A percentile compares a stretch with the other conserved stretches of the same genome.
Evolutionary conservation across 257 asterid species (phyloP).

Genomic region (Solanum lignicaule): DNA sequence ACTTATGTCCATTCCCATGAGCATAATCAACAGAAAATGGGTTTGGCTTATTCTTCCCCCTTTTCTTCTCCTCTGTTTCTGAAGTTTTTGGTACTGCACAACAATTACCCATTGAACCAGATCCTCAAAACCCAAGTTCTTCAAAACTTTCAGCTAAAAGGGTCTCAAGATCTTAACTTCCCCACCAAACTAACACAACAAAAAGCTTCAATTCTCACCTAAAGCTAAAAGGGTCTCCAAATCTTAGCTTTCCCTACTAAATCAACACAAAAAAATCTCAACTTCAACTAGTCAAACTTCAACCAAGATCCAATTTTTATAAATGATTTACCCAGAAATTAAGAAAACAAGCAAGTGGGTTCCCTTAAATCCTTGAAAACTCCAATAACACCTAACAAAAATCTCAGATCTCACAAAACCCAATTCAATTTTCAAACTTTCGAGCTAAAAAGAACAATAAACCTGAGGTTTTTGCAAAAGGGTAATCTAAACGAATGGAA

Average conservation of each 20-base stretch:
- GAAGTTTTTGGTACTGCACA: constrained; percentile 23
- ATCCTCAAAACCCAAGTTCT: constrained; percentile 2
- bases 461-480: neutral
- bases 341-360: constrained; percentile 4
- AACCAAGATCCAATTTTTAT: constrained; percentile 13
- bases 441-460: constrained; percentile 1
- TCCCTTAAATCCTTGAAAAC: neutral
- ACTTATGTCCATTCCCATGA: constrained; percentile 24
- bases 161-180: neutral
- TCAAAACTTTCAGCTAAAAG: neutral
- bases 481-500: neutral
- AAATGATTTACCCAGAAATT: neutral
- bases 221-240: neutral
- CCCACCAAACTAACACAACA: neutral
- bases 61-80: constrained; percentile 9
- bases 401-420: constrained; percentile 11
- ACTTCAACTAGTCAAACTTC: constrained; percentile 9
- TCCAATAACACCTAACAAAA: neutral
- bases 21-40: constrained; percentile 27
- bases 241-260: neutral
- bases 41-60: constrained; percentile 29
- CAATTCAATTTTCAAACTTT: neutral
- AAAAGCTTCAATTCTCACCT: neutral
- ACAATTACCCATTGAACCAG: constrained; percentile 29
- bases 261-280: neutral